Percentiles rank a stretch among this genome's conserved stretches.
These are phyloP conservation scores for Zostera marina DNA, from an alignment of 116 monocot species.

Conservation along the genomic window DNA sequence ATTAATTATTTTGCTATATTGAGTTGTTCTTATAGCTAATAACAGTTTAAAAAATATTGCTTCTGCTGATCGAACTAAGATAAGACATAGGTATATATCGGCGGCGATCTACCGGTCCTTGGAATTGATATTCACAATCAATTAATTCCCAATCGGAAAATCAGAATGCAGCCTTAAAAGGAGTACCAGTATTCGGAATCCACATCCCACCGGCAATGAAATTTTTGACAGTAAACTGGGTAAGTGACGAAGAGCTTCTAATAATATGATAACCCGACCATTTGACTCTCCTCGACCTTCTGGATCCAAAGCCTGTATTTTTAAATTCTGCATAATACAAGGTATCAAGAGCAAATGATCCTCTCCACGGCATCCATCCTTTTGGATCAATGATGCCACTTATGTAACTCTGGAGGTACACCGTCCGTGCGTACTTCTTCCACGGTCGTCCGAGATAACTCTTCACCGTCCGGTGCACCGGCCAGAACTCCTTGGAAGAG, in stretches of 20 bases:
- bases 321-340: constrained; percentile 8
- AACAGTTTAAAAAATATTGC: no score
- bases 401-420: constrained; percentile 6
- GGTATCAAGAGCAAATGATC: neutral
- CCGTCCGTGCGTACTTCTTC: constrained; percentile 5
- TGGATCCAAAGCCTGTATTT: constrained; percentile 2
- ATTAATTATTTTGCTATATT: no score
- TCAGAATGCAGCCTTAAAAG: constrained; percentile 27
- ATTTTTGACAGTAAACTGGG: constrained; percentile 30
- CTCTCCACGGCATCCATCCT: constrained; percentile 4
- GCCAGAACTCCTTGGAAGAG: neutral
- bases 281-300: neutral
- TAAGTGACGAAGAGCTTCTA: constrained; percentile 15
- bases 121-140: no score
- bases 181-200: constrained; percentile 35
- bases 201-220: constrained; percentile 51
- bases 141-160: no score
- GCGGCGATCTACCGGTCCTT: no score
- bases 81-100: no score
- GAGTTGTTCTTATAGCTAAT: no score
- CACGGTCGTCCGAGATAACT: constrained; percentile 6
- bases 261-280: constrained; percentile 35
- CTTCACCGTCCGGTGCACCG: constrained; percentile 1
- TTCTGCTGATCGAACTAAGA: no score
- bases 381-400: neutral